A percentile compares a stretch with the other conserved stretches of the same genome.
These are phyloP conservation scores for Avena sativa DNA, from an alignment of 176 grass and related monocot species.

Conservation along the genomic window DNA sequence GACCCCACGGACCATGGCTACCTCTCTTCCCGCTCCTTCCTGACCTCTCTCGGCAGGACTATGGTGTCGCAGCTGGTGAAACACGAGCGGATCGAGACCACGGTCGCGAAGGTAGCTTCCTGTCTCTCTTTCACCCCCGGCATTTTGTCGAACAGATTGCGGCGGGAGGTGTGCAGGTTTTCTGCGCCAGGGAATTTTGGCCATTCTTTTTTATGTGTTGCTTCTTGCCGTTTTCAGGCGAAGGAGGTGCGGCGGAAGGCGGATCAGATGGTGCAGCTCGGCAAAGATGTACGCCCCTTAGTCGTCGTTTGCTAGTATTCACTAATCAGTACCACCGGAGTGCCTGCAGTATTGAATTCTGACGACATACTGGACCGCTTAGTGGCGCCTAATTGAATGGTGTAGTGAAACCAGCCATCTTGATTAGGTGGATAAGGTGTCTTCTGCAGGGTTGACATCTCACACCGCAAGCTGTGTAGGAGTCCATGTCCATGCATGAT, in stretches of 20 bases:
- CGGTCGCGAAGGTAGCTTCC: slow-evolving; percentile 64
- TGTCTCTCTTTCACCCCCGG: neutral
- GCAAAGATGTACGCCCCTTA: slow-evolving; percentile 65
- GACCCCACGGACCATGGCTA: neutral
- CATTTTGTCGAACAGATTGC: slow-evolving; percentile 1
- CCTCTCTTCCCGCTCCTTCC: neutral
- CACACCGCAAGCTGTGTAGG: neutral
- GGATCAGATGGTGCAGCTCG: slow-evolving; percentile 98
- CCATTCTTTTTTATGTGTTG: neutral
- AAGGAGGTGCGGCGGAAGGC: slow-evolving; percentile 87
- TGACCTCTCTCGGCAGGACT: slow-evolving; percentile 52
- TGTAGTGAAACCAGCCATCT: neutral
- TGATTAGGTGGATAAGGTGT: neutral
- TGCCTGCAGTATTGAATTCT: neutral
- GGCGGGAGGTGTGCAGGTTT: neutral
- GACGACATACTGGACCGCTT: neutral
- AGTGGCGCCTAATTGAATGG: neutral
- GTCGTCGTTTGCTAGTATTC: neutral
- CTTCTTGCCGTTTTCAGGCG: slow-evolving; percentile 56
- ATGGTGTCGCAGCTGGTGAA: slow-evolving; percentile 98
- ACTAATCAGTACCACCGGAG: neutral
- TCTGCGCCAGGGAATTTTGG: neutral
- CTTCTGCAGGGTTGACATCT: neutral
- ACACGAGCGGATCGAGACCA: slow-evolving; percentile 95
- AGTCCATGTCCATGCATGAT: neutral